Conservation (phyloP, 768 basidiomycete species). For the Mycena vitilis region DNA sequence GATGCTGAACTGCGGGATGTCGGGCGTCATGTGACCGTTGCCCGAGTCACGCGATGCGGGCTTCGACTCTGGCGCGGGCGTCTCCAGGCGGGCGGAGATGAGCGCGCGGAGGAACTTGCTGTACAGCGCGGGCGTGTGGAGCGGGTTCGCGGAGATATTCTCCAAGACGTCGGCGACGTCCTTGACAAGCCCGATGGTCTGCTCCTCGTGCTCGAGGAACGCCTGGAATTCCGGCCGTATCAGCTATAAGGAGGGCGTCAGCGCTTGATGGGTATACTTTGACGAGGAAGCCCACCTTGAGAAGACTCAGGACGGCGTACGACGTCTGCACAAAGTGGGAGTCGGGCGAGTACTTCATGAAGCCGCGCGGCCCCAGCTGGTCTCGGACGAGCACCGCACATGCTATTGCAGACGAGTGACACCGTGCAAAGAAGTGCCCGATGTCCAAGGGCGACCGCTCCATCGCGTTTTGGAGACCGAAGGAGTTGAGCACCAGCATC, state of each 20-base stretch:
- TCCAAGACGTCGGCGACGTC: constrained; percentile 88
- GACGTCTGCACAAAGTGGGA: constrained; percentile 91
- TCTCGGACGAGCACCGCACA: constrained; percentile 83
- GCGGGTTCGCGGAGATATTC: constrained; percentile 76
- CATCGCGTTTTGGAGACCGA: constrained; percentile 96
- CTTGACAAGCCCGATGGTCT: constrained; percentile 75
- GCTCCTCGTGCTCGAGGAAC: constrained; percentile 79
- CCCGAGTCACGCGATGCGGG: constrained; percentile 32
- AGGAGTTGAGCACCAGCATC: constrained; percentile 91
- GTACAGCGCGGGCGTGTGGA: constrained; percentile 93
- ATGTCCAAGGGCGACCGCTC: constrained; percentile 80
- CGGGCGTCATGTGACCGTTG: constrained; percentile 6
- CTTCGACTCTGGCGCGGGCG: constrained; percentile 38
- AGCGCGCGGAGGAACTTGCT: constrained; percentile 84
- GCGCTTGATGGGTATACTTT: background rate
- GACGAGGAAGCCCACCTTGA: constrained; percentile 73
- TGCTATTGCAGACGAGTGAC: constrained; percentile 76
- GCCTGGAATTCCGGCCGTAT: constrained; percentile 86
- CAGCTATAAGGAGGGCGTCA: constrained; percentile 59
- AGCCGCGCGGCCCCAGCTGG: constrained; percentile 80
- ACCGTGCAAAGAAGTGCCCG: constrained; percentile 86
- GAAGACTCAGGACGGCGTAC: constrained; percentile 92
- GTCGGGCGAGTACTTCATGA: constrained; percentile 87
- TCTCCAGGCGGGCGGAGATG: constrained; percentile 64
- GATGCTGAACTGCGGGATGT: constrained; percentile 32